Base-by-base conservation (phyloP, 2,329 filamentous ascomycete genomes). In the Diplodia sapinea region DNA sequence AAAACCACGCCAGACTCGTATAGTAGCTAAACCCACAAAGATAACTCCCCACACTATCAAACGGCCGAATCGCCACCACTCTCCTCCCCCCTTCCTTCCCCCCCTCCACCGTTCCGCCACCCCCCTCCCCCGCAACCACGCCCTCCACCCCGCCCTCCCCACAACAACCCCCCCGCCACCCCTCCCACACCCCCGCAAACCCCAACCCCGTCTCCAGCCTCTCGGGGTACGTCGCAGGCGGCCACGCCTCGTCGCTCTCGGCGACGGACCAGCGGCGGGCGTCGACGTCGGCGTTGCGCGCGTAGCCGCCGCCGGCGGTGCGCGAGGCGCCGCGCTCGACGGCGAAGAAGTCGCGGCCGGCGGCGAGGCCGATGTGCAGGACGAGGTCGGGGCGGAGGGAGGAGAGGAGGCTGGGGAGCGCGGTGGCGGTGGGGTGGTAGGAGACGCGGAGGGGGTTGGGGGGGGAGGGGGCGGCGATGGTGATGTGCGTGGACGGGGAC, bases 291-390 rank as follows among this genome's bases (percentile, higher is more conserved):
- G 80, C 80, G 72, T 89, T 84, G 20, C 80, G 79, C 54, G 74
- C 72, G 78, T 96, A 96, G 4, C 89, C 89, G 72, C 23, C 23
- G 23, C 23, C 23, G 23, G 23, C 23, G 23, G 91, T 88, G 47
- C 91, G 85, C 74, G 91, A 89, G 0, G 86, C 92, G 43, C 86
- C 82, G 12, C 86, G 84, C 80, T 96, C 93, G 9, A 94, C 81
- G 12, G 86, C 85, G 76, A 94, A 96, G 72, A 87, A 87, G 72
- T 77, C 84, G 72, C 80, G 86, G 73, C 77, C 90, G 75, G 76
- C 81, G 0, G 92, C 91, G 85, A 96, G 93, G 70, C 93, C 93
- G 63, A 96, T 90, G 77, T 96, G 92, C 4, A 96, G 77, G 26
- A 88, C 84, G 36, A 90, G 79, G 77, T 96, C 90, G 11, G 77